These are phyloP conservation scores for Leptographium procerum DNA, from an alignment of 2,329 filamentous ascomycete species.

Conservation along the genomic window DNA sequence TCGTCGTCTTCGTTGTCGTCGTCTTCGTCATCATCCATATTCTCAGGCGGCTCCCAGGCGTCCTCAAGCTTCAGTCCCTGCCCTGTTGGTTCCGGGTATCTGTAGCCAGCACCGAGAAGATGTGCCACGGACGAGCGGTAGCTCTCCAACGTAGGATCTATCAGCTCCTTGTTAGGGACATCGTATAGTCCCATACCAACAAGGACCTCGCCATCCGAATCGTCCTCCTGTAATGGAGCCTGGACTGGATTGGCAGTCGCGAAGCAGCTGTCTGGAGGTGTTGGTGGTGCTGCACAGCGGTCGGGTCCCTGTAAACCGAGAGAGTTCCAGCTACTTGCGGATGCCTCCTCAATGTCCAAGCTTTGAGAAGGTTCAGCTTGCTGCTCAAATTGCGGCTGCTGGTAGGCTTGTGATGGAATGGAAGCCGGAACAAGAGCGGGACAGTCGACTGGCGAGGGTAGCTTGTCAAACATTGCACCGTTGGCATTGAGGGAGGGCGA, in stretches of 20 bases:
- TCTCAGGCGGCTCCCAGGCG: constrained; percentile 59
- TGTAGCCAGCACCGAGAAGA: constrained; percentile 39
- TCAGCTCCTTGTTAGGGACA: constrained; percentile 45
- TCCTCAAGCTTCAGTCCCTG: constrained; percentile 75
- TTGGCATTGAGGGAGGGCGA: constrained; percentile 11
- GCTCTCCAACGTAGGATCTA: constrained; percentile 40
- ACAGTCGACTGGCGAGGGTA: constrained; percentile 11
- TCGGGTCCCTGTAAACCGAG: constrained; percentile 17
- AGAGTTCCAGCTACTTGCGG: constrained; percentile 6
- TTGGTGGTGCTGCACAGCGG: constrained; percentile 41
- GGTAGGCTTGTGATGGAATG: background rate
- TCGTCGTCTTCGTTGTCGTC: constrained; percentile 27
- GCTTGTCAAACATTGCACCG: constrained; percentile 11
- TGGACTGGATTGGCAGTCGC: constrained; percentile 38
- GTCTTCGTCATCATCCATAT: constrained; percentile 46
- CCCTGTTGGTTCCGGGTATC: constrained; percentile 38
- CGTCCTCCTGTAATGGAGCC: constrained; percentile 38
- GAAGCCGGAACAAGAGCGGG: constrained; percentile 7
- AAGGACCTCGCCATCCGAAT: constrained; percentile 55
- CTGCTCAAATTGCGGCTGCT: background rate
- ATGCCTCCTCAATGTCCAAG: background rate
- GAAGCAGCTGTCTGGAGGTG: constrained; percentile 40
- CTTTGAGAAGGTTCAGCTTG: background rate
- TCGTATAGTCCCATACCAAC: constrained; percentile 80
- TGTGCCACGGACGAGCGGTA: constrained; percentile 43